Evolutionary conservation across 192 early-diverging fungal species (phyloP), one percentile per base, ranked within the genome.

Genomic region (Entrophospora sp.): DNA sequence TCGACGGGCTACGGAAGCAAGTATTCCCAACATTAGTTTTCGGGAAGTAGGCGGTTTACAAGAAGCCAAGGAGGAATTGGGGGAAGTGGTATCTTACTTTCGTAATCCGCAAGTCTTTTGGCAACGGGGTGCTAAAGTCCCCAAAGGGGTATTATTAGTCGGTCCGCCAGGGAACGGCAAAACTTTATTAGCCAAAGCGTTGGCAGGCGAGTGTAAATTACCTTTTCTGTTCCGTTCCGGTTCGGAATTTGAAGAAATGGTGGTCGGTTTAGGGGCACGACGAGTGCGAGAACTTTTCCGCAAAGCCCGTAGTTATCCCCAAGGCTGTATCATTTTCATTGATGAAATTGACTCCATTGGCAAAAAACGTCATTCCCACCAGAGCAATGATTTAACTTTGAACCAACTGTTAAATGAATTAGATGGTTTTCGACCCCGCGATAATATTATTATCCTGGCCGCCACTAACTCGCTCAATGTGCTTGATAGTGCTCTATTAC

Each of bases 141-240:
- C 92, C 1, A 73, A 91, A 24, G 96, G 96, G 0, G 85, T 99
- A 0, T 73, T 98, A 8, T 75, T 98, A 6, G 93, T 93, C 68
- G 96, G 96, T 5, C 96, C 96, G 20, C 96, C 96, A 0, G 96
- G 94, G 4, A 97, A 95, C 73, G 91, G 89, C 74, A 99, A 99
- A 67, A 99, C 96, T 2, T 95, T 95, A 0, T 74, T 99, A 2
- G 92, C 91, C n/a, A 90, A 86, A 67, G 79, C 80, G 12, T 85
- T 98, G 49, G 96, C 94, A 0, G 79, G 82, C 10, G 82, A 83
- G 13, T 85, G 85, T 16, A 79, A 83, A 25, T 78, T 87, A 2
- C 85, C 86, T 9, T 92, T 92, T 69, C 72, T 90, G 1, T 83
- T 83, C 5, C 75, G 92, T 24, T 88, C 86, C 71, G 89, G 90